Base-by-base conservation (phyloP, 805 yeast genomes). In the Metschnikowia cubensis region DNA sequence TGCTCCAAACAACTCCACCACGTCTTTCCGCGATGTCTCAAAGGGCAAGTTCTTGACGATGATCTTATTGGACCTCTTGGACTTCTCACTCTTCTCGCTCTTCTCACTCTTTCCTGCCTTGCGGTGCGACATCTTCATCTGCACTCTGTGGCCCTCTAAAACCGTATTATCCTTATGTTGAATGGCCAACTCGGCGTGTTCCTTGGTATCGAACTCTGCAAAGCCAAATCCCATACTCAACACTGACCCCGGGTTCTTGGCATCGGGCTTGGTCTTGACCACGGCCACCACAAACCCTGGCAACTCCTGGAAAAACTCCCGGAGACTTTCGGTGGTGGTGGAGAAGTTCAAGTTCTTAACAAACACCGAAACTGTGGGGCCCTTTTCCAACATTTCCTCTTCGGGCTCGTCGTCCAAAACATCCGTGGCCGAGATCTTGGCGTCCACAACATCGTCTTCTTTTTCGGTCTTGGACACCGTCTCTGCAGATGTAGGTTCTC, bases 191-290 rank as follows among this genome's bases (percentile, higher is more conserved):
- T 80, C 75, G 0, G 99, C 99, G 60, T 86, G 83, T 36, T 83
- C 88, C 57, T 80, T 81, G 1, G 91, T 81, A 58, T 74, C 81
- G 68, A 89, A 94, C 69, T 94, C 99, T 13, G 82, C 97, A 70
- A 94, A 94, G 1, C 99, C 99, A 62, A 90, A 94, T 18, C 99
- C 99, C 99, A 94, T 94, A 59, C 97, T 89, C 52, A 83, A 76
- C n/a, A 75, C 70, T 50, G 79, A 79, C 10, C 84, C 85, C 2
- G 79, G 63, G 52, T 81, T 79, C 68, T 83, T 88, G 35, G 96
- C 81, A 69, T 92, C 96, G 1, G 96, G 91, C 65, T 91, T 92
- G 25, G 86, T 86, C 63, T 89, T 89, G 48, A 94, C 86, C 21
- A 84, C 82, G 2, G 96, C 96, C 44, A 85, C 76, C 13, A 85